A percentile compares a stretch with the other conserved stretches of the same genome.
These are phyloP conservation scores for Nothopassalora personata DNA, from an alignment of 2,329 filamentous ascomycete genomes.

Conservation along the genomic window DNA sequence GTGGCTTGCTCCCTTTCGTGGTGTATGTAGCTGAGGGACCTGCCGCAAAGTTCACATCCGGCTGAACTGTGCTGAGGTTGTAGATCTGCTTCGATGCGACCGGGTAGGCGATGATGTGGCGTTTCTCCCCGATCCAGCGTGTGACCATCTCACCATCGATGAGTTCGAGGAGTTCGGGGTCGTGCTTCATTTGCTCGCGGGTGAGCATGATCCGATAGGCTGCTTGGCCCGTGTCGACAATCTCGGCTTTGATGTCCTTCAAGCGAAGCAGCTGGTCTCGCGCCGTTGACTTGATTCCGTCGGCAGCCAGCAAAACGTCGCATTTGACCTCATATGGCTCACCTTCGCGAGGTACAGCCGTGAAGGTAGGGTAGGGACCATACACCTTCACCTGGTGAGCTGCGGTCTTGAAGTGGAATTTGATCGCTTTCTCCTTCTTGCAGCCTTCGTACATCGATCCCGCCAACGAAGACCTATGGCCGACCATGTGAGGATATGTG, in stretches of 20 bases:
- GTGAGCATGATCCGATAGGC: slow-evolving; percentile 74
- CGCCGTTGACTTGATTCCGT: slow-evolving; percentile 47
- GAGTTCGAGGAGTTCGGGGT: slow-evolving; percentile 62
- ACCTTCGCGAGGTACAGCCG: slow-evolving; percentile 51
- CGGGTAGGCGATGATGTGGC: slow-evolving; percentile 74
- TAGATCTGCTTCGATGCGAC: slow-evolving; percentile 63
- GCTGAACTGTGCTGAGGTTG: slow-evolving; percentile 60
- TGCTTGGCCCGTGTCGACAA: slow-evolving; percentile 67
- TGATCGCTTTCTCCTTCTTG: slow-evolving; percentile 56
- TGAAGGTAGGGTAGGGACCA: slow-evolving; percentile 55
- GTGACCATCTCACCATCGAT: slow-evolving; percentile 63
- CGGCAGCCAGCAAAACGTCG: slow-evolving; percentile 43
- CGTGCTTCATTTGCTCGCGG: slow-evolving; percentile 59
- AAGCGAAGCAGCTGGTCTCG: slow-evolving; percentile 50
- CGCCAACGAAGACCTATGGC: slow-evolving; percentile 68
- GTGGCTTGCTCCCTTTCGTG: slow-evolving; percentile 55
- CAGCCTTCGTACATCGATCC: slow-evolving; percentile 67
- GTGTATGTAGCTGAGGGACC: slow-evolving; percentile 59
- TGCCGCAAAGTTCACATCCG: slow-evolving; percentile 55
- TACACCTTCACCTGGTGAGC: slow-evolving; percentile 56
- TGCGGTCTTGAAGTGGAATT: slow-evolving; percentile 61
- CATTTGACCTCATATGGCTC: slow-evolving; percentile 50
- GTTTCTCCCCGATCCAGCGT: slow-evolving; percentile 69
- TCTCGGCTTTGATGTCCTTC: slow-evolving; percentile 49
- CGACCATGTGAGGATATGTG: slow-evolving; percentile 72